Evolutionary conservation across 1,284 basidiomycete species (phyloP), one percentile per base, ranked within the genome.

Genomic region (Pseudozyma flocculosa): DNA sequence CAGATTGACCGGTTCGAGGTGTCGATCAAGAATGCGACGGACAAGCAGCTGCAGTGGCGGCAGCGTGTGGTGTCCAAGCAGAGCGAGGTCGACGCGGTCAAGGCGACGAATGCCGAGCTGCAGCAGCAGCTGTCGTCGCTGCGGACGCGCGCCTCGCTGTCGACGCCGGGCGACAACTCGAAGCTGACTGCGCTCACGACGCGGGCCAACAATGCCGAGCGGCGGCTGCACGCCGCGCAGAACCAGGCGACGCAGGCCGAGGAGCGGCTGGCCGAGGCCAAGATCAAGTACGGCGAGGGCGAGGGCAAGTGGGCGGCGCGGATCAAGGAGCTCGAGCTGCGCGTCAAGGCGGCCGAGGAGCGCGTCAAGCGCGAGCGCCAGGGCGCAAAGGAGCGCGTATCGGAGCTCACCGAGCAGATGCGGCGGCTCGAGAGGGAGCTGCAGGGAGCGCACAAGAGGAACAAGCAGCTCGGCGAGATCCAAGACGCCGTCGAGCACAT

Each of bases 1-100:
- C 90, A 94, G 77, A 84, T 98, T 50, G 94, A 98, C 80, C 89
- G 88, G 73, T 93, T 97, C 70, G 94, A 98, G 79, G 81, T 82
- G 14, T 87, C 89, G 45, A 84, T 97, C 51, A 94, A 90, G 82
- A 84, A 85, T 19, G 87, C 90, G 55, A 86, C 87, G 1, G 88
- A 94, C 52, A 85, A 86, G 23, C 92, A 93, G 78, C 81, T 84
- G n/a, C 82, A 85, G 29, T 96, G 92, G 92, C 85, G 91, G 62
- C 84, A 86, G 63, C 90, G 92, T 79, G 82, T 91, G 38, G 83
- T 84, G 18, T 79, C 84, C 19, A 94, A 92, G 78, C 89, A 95
- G 60, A 88, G 88, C 32, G 94, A 98, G 78, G 78, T 96, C 29
- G 92, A 95, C 18, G 48, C 68, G 19, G 60, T 62, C 46, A 71